These are phyloP conservation scores for Acrasis kona DNA, from an alignment of 78 protist species.

Conservation along the genomic window DNA sequence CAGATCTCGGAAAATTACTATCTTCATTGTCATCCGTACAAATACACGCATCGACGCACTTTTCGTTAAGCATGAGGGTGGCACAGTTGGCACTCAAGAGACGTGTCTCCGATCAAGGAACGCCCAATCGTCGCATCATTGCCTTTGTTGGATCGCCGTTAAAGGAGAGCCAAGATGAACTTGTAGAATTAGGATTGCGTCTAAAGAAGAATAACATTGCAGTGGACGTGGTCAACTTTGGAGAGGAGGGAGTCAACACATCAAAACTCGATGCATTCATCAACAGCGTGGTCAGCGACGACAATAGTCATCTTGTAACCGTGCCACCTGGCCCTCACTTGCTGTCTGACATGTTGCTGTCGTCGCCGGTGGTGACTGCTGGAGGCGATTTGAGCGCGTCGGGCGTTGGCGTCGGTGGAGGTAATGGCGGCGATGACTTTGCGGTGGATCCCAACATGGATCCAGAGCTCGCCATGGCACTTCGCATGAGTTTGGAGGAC, in stretches of 20 bases:
- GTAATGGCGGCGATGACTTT: neutral
- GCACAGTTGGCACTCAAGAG: constrained; percentile 50
- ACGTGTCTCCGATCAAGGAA: constrained; percentile 14
- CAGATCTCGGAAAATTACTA: constrained; percentile 42
- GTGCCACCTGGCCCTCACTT: constrained; percentile 4
- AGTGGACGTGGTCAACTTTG: constrained; percentile 54
- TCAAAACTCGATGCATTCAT: constrained; percentile 26
- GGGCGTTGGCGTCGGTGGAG: neutral
- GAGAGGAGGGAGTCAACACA: constrained; percentile 41
- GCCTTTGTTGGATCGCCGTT: constrained; percentile 59
- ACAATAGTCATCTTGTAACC: constrained; percentile 7
- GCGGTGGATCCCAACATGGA: constrained; percentile 25
- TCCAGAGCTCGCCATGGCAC: constrained; percentile 37
- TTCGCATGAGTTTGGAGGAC: constrained; percentile 21
- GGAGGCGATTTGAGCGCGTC: neutral
- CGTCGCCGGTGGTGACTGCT: neutral
- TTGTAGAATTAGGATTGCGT: constrained; percentile 30
- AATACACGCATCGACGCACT: constrained; percentile 6
- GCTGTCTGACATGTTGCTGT: neutral
- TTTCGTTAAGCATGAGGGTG: constrained; percentile 15
- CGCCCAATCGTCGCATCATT: constrained; percentile 39
- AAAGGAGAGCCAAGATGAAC: neutral
- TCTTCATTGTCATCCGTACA: constrained; percentile 1
- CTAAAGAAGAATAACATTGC: constrained; percentile 38
- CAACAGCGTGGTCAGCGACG: constrained; percentile 28